Evolutionary conservation across 179 eudicot species (phyloP).

Genomic region (Sideroxylon spinosum): DNA sequence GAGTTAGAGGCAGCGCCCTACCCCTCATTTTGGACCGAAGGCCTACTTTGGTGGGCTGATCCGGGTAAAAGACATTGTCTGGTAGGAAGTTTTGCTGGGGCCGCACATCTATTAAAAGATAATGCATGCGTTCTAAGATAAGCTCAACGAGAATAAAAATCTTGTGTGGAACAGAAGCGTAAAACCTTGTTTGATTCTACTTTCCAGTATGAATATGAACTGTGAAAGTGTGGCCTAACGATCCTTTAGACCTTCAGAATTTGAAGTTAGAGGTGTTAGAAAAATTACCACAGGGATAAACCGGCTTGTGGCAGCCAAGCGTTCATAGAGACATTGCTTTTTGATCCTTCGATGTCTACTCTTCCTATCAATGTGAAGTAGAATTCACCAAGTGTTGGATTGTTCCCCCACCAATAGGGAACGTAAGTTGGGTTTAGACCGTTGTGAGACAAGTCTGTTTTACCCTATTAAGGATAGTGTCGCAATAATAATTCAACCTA

Average conservation of each 20-base stretch:
- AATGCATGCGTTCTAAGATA: too few species aligned
- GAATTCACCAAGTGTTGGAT: slow-evolving; percentile 11
- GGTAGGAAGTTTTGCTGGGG: too few species aligned
- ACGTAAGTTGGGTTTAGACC: slow-evolving; percentile 16
- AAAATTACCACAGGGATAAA: slow-evolving; percentile 31
- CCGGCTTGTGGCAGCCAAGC: slow-evolving; percentile 53
- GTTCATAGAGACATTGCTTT: slow-evolving; percentile 42
- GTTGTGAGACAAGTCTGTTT: slow-evolving; percentile 7
- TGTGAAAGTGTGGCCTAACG: slow-evolving; percentile 26
- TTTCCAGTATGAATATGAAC: slow-evolving; percentile 31
- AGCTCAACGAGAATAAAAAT: not conserved
- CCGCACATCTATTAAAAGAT: too few species aligned
- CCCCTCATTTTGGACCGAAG: too few species aligned
- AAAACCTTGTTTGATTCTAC: slow-evolving; percentile 33
- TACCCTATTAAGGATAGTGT: slow-evolving; percentile 28
- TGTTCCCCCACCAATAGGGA: slow-evolving; percentile 15
- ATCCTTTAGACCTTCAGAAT: slow-evolving; percentile 24
- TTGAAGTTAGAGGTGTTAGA: slow-evolving; percentile 28
- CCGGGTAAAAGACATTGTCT: too few species aligned
- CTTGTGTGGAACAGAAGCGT: slow-evolving; percentile 35
- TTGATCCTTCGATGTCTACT: slow-evolving; percentile 29
- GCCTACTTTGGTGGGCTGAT: too few species aligned
- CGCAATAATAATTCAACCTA: slow-evolving; percentile 71
- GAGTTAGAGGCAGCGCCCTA: slow-evolving; percentile 10
- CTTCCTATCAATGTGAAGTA: slow-evolving; percentile 17